Base-by-base conservation (phyloP, 2,329 filamentous ascomycete species). In the Neonectria ditissima region DNA sequence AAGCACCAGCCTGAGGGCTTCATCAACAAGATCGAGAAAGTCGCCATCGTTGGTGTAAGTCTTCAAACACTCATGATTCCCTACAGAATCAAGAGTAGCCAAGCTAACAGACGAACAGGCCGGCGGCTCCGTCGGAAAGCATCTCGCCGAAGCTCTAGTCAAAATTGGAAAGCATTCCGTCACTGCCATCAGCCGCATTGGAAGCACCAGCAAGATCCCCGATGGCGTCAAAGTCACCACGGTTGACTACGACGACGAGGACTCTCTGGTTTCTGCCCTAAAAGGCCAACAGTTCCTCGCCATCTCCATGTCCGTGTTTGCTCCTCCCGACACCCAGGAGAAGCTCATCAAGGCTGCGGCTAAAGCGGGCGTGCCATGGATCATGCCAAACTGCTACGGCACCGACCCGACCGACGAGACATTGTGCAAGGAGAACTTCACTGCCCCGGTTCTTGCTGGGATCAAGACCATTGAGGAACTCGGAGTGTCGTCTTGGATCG, bases 221-320 rank as follows among this genome's bases (percentile, higher is more conserved):
- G 65, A 77, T 1, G 82, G 83, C 14, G 78, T 86, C 30, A 75
- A 75, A 2, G 70, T 80, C 22, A 78, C 75, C 41, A 56, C 67
- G 2, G 78, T 88, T 18, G 79, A 84, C 70, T 86, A 85, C 65
- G 74, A 78, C 41, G 76, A 82, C 50, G 72, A 80, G 26, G 68
- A 73, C 1, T 79, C 82, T 1, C 70, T 90, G 9, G 78, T 85
- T 1, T 71, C 74, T 1, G 86, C 85, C 2, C 81, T 90, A 2
- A 71, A 77, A 30, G 86, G 79, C 61, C 85, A 89, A 63, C 81
- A 90, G n/a, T 83, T 82, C 39, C 77, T 90, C 3, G 78, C 89
- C 67, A 88, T 89, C 57, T 87, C 86, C 10, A 72, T 90, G 62
- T 65, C 79, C 11, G 72, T 76, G 0, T 65, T 51, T 0, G 85